A percentile compares a stretch with the other conserved stretches of the same genome.
phyloP scores from a whole-genome alignment of 805 yeast species.

The Huiozyma sinensis region DNA sequence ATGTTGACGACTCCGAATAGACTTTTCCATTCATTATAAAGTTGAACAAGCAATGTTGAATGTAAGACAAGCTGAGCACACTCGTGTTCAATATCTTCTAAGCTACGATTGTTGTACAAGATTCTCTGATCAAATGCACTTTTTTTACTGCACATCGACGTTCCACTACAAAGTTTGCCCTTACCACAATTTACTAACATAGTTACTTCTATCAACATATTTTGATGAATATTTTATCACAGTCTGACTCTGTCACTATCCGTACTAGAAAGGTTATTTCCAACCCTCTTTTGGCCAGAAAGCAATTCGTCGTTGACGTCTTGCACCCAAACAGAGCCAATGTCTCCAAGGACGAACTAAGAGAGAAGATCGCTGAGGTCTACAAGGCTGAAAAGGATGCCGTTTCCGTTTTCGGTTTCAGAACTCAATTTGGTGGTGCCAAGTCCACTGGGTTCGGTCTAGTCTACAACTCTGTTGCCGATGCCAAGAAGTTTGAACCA shows the following conservation, averaged over 20 bases:
- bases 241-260: slow-evolving; percentile 99
- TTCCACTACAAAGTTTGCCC: too few species aligned
- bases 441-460: slow-evolving; percentile 98
- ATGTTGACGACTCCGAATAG: too few species aligned
- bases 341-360: slow-evolving; percentile 98
- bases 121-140: too few species aligned
- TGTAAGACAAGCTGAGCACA: too few species aligned
- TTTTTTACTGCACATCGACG: too few species aligned
- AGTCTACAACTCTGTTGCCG: slow-evolving; percentile 95
- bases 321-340: slow-evolving; percentile 99
- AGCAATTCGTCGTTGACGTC: slow-evolving; percentile 99
- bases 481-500: slow-evolving; percentile 98
- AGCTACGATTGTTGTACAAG: too few species aligned
- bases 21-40: too few species aligned
- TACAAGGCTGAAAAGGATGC: slow-evolving; percentile 91
- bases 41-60: too few species aligned
- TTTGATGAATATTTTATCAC: slow-evolving; percentile 2
- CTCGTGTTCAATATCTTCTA: too few species aligned
- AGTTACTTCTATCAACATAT: neutral
- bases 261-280: slow-evolving; percentile 98
- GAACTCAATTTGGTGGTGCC: slow-evolving; percentile 99
- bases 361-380: slow-evolving; percentile 80
- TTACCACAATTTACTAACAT: neutral
- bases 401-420: slow-evolving; percentile 97
- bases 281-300: slow-evolving; percentile 98